phyloP scores from a whole-genome alignment of 331 rosid species.

The Dryas integrifolia region DNA sequence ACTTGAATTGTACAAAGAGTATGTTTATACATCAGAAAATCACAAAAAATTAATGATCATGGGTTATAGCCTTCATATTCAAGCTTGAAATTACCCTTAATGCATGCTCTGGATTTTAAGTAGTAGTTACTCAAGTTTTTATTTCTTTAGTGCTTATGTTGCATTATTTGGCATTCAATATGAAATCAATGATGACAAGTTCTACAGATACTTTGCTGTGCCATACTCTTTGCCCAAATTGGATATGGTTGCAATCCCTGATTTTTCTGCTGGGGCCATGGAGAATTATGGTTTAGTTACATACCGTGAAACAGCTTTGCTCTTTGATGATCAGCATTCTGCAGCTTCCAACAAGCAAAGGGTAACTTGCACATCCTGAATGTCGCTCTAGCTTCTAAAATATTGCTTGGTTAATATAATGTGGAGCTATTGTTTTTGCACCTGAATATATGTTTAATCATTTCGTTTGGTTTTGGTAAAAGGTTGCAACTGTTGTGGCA shows the following conservation, averaged over 20 bases:
- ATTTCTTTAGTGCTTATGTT: slow-evolving; percentile 10
- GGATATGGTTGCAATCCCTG: slow-evolving; percentile 97
- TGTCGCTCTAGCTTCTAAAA: neutral
- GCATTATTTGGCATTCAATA: slow-evolving; percentile 16
- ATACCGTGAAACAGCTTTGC: slow-evolving; percentile 53
- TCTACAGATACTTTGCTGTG: slow-evolving; percentile 71
- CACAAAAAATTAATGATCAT: neutral
- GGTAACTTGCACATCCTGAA: slow-evolving; percentile 32
- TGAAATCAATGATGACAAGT: slow-evolving; percentile 14
- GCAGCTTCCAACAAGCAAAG: slow-evolving; percentile 59
- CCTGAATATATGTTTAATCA: neutral
- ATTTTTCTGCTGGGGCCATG: slow-evolving; percentile 84
- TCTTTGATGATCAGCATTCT: slow-evolving; percentile 50
- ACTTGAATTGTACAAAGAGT: slow-evolving; percentile 73
- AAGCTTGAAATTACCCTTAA: neutral
- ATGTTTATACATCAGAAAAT: slow-evolving; percentile 23
- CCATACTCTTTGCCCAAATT: slow-evolving; percentile 88
- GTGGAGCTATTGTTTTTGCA: slow-evolving; percentile 14
- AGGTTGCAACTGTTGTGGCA: slow-evolving; percentile 65
- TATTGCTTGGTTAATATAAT: slow-evolving; percentile 18
- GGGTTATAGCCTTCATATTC: no score
- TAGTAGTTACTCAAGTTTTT: neutral
- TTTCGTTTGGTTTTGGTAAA: slow-evolving; percentile 27
- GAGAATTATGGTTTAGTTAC: slow-evolving; percentile 62
- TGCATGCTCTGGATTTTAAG: neutral